Percentiles rank a stretch among this genome's conserved stretches.
These are phyloP conservation scores for Fusarium sp. DNA, from an alignment of 2,329 filamentous ascomycete species.

Conservation along the genomic window DNA sequence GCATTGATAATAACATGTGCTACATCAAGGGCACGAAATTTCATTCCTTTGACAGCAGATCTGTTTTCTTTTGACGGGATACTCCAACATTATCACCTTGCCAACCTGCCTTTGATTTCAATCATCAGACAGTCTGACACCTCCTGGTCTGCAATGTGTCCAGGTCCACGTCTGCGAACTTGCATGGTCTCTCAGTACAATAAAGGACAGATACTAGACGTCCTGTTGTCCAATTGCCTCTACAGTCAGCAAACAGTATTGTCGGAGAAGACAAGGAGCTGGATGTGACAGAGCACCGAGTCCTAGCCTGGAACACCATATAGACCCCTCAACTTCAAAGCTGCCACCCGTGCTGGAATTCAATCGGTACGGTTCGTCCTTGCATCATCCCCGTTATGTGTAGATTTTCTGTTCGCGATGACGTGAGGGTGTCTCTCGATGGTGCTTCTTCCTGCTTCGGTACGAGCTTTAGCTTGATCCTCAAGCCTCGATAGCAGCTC, in stretches of 20 bases:
- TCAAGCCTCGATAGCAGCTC: not conserved
- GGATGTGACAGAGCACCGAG: not conserved
- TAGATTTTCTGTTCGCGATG: not conserved
- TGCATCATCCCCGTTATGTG: not conserved
- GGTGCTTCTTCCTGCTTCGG: not conserved
- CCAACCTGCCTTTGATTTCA: not conserved
- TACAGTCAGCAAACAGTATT: not conserved
- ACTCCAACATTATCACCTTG: not conserved
- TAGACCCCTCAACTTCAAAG: not conserved
- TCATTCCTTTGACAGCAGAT: not conserved
- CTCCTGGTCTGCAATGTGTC: not conserved
- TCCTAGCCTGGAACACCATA: not conserved
- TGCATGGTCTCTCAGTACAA: not conserved
- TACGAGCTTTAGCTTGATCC: not conserved
- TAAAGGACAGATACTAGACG: not conserved
- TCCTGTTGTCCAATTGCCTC: fast-evolving
- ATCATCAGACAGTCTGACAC: not conserved
- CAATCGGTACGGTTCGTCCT: not conserved
- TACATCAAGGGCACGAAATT: not conserved
- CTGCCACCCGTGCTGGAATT: not conserved
- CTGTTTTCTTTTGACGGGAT: not conserved
- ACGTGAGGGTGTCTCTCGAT: not conserved
- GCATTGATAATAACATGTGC: not conserved
- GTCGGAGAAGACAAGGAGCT: not conserved
- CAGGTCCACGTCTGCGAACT: not conserved